Evolutionary conservation across 176 grass and related monocot species (phyloP).

Genomic region (Cymbopogon citratus): DNA sequence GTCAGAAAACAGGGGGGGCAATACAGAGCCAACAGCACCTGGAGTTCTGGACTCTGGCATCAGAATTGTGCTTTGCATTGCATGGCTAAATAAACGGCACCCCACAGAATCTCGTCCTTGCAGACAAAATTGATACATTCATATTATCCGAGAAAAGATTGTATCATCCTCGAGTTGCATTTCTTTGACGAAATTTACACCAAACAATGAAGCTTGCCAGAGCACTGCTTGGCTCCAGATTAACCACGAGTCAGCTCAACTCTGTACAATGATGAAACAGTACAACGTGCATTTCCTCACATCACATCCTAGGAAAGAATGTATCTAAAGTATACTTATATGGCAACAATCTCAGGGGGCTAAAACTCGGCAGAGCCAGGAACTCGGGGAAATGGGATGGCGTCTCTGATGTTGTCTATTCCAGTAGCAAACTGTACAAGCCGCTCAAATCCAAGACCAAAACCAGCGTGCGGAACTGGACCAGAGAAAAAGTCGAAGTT

Average conservation of each 20-base stretch:
- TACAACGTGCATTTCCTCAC: not conserved
- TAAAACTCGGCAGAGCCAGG: conserved; percentile 93
- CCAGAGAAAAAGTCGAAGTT: not conserved
- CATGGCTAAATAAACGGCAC: not conserved
- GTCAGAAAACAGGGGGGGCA: too few species aligned
- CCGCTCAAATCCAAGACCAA: conserved; percentile 95
- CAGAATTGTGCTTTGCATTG: too few species aligned
- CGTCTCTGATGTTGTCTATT: conserved; percentile 94
- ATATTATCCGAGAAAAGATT: not conserved
- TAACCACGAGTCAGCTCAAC: conserved; percentile 1
- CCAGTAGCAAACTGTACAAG: conserved; percentile 95
- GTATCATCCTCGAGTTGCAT: not conserved
- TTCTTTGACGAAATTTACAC: not conserved
- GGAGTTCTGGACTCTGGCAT: too few species aligned
- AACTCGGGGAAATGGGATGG: conserved; percentile 81
- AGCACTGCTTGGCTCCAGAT: not conserved
- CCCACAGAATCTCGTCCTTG: not conserved
- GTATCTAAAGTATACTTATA: not conserved
- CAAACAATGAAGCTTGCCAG: not conserved
- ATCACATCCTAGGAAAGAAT: conserved; percentile 25
- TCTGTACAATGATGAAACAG: conserved; percentile 20
- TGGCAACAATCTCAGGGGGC: not conserved
- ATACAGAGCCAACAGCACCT: too few species aligned
- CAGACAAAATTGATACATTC: not conserved
- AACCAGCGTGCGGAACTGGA: conserved; percentile 95